phyloP scores from a whole-genome alignment of 306 rosid genomes.

The Begonia peltatifolia region DNA sequence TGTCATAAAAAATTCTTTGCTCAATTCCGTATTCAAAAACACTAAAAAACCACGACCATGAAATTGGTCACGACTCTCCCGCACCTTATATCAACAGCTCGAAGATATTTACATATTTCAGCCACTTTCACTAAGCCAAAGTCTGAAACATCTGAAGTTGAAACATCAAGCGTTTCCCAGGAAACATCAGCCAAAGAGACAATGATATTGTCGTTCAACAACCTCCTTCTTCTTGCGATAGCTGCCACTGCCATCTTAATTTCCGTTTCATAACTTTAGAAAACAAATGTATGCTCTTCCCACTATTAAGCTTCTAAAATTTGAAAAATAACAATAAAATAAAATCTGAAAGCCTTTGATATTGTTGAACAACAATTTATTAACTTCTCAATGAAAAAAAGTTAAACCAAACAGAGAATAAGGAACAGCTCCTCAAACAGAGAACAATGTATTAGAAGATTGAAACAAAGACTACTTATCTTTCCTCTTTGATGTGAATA shows the following conservation, averaged over 20 bases:
- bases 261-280: conserved; percentile 7
- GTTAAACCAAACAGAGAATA: no score
- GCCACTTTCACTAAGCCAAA: conserved; percentile 50
- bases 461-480: no score
- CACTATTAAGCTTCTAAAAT: no score
- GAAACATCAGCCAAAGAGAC: conserved; percentile 59
- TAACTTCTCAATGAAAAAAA: no score
- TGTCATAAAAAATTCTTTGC: conserved; percentile 11
- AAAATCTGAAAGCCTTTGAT: neutral
- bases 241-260: conserved; percentile 56
- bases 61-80: neutral
- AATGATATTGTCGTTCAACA: conserved; percentile 56
- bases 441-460: no score
- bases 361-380: no score
- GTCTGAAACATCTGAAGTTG: conserved; percentile 82
- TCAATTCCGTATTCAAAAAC: no score
- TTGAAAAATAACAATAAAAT: no score
- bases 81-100: conserved; percentile 80
- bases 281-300: neutral
- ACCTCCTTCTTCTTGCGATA: conserved; percentile 64
- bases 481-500: no score
- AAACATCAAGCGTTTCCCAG: conserved; percentile 76
- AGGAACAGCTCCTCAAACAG: no score
- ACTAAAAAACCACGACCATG: no score
- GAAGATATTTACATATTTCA: conserved; percentile 43